A percentile compares a stretch with the other conserved stretches of the same genome.
Evolutionary conservation across 1,139 yeast species (phyloP).

Genomic region (Zygosaccharomyces sapae): DNA sequence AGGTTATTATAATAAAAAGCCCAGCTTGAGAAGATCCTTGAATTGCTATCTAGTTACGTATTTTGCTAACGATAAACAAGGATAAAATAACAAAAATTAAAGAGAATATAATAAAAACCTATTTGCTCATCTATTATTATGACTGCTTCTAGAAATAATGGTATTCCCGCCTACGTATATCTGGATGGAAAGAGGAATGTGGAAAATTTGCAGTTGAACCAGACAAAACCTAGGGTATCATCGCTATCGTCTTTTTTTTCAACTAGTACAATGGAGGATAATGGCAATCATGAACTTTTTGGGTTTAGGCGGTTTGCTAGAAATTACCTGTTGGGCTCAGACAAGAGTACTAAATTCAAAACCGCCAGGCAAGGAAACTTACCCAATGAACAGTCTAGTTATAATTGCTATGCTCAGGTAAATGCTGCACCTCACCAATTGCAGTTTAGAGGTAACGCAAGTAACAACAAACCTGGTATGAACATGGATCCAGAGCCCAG

Average conservation of each 20-base stretch:
- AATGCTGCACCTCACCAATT: not conserved
- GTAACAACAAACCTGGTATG: not conserved
- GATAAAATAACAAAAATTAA: not conserved
- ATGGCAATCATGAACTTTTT: conserved; percentile 22
- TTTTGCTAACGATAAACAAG: not conserved
- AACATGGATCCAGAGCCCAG: conserved; percentile 5
- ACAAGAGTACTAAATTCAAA: conserved; percentile 5
- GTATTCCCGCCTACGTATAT: conserved; percentile 6
- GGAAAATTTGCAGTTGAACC: conserved; percentile 4
- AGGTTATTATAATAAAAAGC: not conserved
- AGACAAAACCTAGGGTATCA: conserved; percentile 9
- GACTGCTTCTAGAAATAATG: conserved; percentile 9
- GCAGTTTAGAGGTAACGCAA: not conserved
- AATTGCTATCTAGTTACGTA: too few relatives aligned
- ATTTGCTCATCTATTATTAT: not conserved
- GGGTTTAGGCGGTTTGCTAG: conserved; percentile 32
- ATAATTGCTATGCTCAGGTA: not conserved
- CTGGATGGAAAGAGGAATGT: conserved; percentile 7
- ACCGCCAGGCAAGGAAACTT: conserved; percentile 2
- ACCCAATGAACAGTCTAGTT: not conserved
- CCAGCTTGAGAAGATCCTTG: not conserved
- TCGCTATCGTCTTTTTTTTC: conserved; percentile 13
- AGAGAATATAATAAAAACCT: not conserved
- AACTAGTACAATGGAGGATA: conserved; percentile 11
- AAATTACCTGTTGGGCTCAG: conserved; percentile 18